Base-by-base conservation (phyloP, 164 flowering plant species). In the Protea cynaroides region DNA sequence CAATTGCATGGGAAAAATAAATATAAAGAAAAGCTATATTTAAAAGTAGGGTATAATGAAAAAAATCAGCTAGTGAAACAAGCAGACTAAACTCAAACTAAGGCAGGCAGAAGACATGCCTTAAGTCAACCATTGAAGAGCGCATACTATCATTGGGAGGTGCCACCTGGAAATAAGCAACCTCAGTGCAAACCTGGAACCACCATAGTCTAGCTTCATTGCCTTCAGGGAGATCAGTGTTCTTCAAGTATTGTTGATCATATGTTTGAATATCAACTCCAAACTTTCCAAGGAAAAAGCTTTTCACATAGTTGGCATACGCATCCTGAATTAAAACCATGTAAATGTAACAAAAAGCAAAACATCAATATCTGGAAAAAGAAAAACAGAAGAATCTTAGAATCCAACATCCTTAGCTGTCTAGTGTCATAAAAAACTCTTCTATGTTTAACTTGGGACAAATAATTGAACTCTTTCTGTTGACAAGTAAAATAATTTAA, bases 111-210 rank as follows among this genome's bases (percentile, higher is more conserved):
- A 59, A 72, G 29, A 53, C 81, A 72, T 81, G 64, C 97, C 79
- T 88, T 65, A 90, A 66, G 62, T 95, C 79, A 63, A 92, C 75
- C 75, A 78, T 79, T 65, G 92, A 77, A 52, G 99, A 87, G 46
- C 97, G 96, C 46, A 95, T 63, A 64, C 97, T 92, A 74, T 92
- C 97, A 77, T 88, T 83, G 72, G 84, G 53, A 7, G 99, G 96
- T 59, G 97, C 99, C 52, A 89, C 89, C 74, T 91, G 99, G 68
- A 94, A 94, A 84, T 84, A 91, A 58, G 99, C 99, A 73, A 94
- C 96, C 80, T 94, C 97, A 10, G 92, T 91, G 58, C 99, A 94
- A 69, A 94, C 97, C 80, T 94, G 99, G 78, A 90, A 94, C 97
- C 96, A 94, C 99, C 99, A 91, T 61, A 91, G 69, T 55, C 99